A percentile compares a stretch with the other conserved stretches of the same genome.
Conservation (phyloP, 176 grass and related monocot genomes). For the Raddia guianensis region DNA sequence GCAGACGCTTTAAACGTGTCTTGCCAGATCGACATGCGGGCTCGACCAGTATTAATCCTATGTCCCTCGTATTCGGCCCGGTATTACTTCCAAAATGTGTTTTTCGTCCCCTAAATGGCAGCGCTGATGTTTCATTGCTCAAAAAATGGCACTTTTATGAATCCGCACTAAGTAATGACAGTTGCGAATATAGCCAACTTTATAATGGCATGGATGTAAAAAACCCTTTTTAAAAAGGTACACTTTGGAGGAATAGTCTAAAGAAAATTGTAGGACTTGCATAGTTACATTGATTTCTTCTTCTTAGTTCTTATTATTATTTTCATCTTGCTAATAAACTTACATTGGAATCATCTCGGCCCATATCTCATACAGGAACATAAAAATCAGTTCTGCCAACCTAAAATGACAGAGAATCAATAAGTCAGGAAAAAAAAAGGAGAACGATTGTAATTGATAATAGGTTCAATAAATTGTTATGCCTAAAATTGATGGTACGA, state of each 20-base stretch:
- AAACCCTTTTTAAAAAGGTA: too few relatives aligned
- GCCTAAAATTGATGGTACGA: background rate
- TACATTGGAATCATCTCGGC: background rate
- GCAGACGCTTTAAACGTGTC: too few relatives aligned
- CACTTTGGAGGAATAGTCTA: background rate
- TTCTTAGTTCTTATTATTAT: background rate
- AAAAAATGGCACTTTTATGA: too few relatives aligned
- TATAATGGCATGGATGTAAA: too few relatives aligned
- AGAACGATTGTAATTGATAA: background rate
- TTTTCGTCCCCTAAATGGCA: too few relatives aligned
- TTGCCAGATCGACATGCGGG: too few relatives aligned
- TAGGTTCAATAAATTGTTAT: background rate
- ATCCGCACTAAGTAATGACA: too few relatives aligned
- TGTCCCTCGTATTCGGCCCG: too few relatives aligned
- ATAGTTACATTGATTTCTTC: background rate
- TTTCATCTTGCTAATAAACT: background rate
- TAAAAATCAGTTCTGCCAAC: background rate
- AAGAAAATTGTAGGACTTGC: background rate
- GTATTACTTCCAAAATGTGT: too few relatives aligned
- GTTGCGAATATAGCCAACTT: too few relatives aligned
- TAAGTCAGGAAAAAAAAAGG: background rate
- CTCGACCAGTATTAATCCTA: too few relatives aligned
- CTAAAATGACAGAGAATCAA: background rate
- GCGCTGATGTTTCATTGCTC: too few relatives aligned
- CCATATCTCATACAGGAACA: background rate